phyloP scores from a whole-genome alignment of 192 early-diverging fungal genomes.

The Gaertneriomyces sp. region DNA sequence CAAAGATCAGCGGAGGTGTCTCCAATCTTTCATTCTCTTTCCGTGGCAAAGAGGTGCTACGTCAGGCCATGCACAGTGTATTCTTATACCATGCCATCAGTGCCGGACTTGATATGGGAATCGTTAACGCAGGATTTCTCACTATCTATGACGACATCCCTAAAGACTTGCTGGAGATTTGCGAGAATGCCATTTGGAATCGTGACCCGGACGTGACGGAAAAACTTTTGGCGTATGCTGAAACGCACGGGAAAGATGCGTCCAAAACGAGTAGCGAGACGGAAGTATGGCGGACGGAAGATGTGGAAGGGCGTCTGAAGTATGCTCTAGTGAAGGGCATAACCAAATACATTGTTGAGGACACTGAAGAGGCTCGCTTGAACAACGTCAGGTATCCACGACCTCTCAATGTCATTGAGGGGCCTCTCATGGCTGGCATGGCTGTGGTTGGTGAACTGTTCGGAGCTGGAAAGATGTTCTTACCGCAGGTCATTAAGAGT shows the following conservation, averaged over 20 bases:
- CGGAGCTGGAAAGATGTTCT: constrained; percentile 94
- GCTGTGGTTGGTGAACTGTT: constrained; percentile 90
- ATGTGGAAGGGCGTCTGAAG: constrained; percentile 71
- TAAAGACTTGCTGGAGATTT: constrained; percentile 86
- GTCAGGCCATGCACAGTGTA: constrained; percentile 95
- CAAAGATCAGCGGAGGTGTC: constrained; percentile 93
- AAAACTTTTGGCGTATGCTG: constrained; percentile 87
- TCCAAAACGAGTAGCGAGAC: constrained; percentile 54
- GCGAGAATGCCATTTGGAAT: constrained; percentile 93
- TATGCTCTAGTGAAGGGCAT: constrained; percentile 92
- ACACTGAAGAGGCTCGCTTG: constrained; percentile 88
- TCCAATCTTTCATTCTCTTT: constrained; percentile 98
- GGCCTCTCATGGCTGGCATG: constrained; percentile 95
- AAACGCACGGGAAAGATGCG: constrained; percentile 62
- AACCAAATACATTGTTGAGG: constrained; percentile 87
- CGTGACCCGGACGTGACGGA: constrained; percentile 87
- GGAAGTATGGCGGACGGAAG: constrained; percentile 78
- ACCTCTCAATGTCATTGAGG: constrained; percentile 93
- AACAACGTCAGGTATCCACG: constrained; percentile 71
- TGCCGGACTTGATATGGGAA: constrained; percentile 96
- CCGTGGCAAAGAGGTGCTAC: constrained; percentile 87
- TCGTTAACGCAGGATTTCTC: constrained; percentile 94
- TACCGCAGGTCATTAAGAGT: constrained; percentile 96
- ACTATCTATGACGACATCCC: constrained; percentile 96
- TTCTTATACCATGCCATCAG: constrained; percentile 80